Percentiles rank a stretch among this genome's conserved stretches.
Evolutionary conservation across 305 asterid genomes (phyloP).

Genomic region (Fraxinus xanthoxyloides): DNA sequence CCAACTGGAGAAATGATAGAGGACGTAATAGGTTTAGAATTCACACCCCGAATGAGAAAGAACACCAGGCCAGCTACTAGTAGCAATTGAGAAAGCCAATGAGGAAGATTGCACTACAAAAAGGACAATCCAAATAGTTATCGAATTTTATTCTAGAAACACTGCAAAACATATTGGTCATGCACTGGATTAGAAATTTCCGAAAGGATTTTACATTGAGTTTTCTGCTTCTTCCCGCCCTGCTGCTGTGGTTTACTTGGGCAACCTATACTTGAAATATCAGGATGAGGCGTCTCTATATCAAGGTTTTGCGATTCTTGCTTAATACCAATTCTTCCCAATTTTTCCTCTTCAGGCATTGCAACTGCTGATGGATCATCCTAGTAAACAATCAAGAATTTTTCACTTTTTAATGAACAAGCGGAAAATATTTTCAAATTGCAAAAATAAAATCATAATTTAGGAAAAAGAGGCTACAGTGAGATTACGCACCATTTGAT

Average conservation of each 20-base stretch:
- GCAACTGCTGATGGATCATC: constrained; percentile 18
- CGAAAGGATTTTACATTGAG: constrained; percentile 31
- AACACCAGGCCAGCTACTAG: constrained; percentile 43
- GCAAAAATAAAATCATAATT: background rate
- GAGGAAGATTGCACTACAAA: constrained; percentile 40
- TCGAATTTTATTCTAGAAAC: background rate
- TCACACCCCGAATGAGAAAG: constrained; percentile 50
- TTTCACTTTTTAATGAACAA: constrained; percentile 34
- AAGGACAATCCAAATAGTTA: background rate
- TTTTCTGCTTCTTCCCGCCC: constrained; percentile 32
- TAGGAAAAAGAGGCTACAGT: background rate
- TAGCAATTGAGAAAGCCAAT: constrained; percentile 36
- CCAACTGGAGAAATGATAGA: constrained; percentile 3
- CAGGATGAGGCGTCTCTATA: constrained; percentile 29
- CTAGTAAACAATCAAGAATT: background rate
- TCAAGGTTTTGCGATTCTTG: constrained; percentile 24
- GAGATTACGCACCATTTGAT: constrained; percentile 27
- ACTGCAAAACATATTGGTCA: background rate
- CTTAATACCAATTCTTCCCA: constrained; percentile 9
- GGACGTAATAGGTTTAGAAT: background rate
- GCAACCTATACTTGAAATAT: constrained; percentile 5
- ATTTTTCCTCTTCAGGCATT: constrained; percentile 20
- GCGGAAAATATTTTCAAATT: constrained; percentile 11
- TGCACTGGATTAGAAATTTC: constrained; percentile 9
- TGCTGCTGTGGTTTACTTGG: constrained; percentile 27